Evolutionary conservation across 768 basidiomycete species (phyloP), one percentile per base, ranked within the genome.

Genomic region (Mycena haematopus): DNA sequence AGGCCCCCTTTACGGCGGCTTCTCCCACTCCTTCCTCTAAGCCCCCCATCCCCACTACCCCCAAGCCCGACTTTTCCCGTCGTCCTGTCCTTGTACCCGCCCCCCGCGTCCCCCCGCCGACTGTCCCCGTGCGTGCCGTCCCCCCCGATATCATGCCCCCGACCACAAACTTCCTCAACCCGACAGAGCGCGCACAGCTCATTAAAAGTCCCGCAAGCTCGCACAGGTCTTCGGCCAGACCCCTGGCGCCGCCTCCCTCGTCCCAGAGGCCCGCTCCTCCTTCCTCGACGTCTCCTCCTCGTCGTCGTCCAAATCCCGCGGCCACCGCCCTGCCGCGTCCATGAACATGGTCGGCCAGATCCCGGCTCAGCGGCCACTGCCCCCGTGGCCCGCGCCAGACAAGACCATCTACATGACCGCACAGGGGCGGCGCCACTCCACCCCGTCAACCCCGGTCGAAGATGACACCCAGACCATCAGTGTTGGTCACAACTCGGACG

Each of bases 211-310:
- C 53, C 86, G 89, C 69, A 95, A 95, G 74, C 83, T 94, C 51
- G 81, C 89, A n/a, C 87, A 88, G 65, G 77, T 94, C n/a, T 88
- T 94, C 57, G 92, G 92, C 44, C 81, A 86, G 73, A 85, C 81
- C 3, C 90, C 89, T 3, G 80, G 77, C 6, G 76, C 79, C 5
- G 82, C 83, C 11, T 75, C 73, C 7, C 67, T 80, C 54, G 65
- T 73, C 29, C 73, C 66, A 59, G 80, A 70, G 69, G 75, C 54
- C 46, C 62, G 38, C 63, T 45, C 62, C 61, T 67, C 63, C 51
- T 68, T 69, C 53, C 56, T 68, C 47, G 63, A 71, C 63, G 61
- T 69, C 59, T 25, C 60, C n/a, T n/a, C n/a, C n/a, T n/a, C n/a
- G n/a, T n/a, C n/a, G n/a, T n/a, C n/a, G n/a, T 2, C 2, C 31